Conservation (phyloP, 2,329 filamentous ascomycete genomes). For the Aspergillus sp. region DNA sequence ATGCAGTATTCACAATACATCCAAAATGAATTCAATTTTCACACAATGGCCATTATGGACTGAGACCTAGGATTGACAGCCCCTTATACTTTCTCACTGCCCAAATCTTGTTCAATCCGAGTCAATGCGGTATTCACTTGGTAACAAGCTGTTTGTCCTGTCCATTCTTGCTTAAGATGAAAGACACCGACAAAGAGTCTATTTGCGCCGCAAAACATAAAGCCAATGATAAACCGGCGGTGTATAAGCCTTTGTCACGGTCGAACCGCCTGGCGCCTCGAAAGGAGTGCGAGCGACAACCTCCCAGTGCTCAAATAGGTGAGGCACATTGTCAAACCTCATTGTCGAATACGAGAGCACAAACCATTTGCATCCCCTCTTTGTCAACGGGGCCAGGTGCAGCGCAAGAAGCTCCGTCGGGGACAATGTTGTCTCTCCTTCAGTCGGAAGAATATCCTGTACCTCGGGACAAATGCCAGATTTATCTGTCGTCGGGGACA, state of each 20-base stretch:
- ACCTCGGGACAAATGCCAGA: constrained; percentile 24
- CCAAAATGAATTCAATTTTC: too few relatives aligned
- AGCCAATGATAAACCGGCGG: constrained; percentile 39
- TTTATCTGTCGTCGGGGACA: constrained; percentile 13
- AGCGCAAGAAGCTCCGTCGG: constrained; percentile 37
- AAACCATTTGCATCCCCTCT: constrained; percentile 29
- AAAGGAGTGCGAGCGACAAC: constrained; percentile 29
- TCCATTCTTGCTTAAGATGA: not conserved
- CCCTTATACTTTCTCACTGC: too few relatives aligned
- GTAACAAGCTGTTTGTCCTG: too few relatives aligned
- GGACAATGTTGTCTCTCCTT: constrained; percentile 20
- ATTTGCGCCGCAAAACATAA: constrained; percentile 32
- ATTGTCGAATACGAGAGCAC: constrained; percentile 34
- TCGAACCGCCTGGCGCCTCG: constrained; percentile 31
- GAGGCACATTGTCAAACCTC: constrained; percentile 31
- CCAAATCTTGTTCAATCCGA: too few relatives aligned
- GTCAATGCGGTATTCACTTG: too few relatives aligned
- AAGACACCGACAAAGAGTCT: not conserved
- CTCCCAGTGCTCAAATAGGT: constrained; percentile 27
- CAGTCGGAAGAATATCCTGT: constrained; percentile 12
- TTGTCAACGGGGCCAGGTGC: constrained; percentile 32
- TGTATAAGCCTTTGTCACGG: constrained; percentile 28
- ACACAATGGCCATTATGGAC: too few relatives aligned
- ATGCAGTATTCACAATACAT: too few relatives aligned
- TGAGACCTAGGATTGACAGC: too few relatives aligned